These are phyloP conservation scores for Boletus barrowsii DNA, from an alignment of 768 basidiomycete genomes.

Conservation along the genomic window DNA sequence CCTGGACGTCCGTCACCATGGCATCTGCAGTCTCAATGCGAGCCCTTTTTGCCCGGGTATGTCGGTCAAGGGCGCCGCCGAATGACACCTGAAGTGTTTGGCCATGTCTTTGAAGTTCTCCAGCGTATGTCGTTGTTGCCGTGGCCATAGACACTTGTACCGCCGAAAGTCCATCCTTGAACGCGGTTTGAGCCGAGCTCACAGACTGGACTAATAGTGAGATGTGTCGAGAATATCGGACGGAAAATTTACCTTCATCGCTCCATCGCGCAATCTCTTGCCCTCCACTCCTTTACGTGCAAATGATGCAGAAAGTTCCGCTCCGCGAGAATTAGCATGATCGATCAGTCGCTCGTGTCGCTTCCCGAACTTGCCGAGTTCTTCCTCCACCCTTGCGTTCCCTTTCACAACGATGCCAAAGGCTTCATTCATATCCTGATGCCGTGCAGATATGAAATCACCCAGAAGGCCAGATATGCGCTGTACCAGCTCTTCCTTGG, in stretches of 20 bases:
- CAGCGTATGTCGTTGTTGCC: slow-evolving; percentile 50
- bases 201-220: slow-evolving; percentile 38
- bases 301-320: slow-evolving; percentile 39
- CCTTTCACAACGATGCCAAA: slow-evolving; percentile 51
- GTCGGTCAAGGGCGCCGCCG: slow-evolving; percentile 57
- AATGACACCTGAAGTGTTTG: slow-evolving; percentile 44
- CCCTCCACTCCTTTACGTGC: slow-evolving; percentile 48
- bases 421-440: slow-evolving; percentile 59
- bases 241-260: slow-evolving; percentile 49
- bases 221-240: background rate
- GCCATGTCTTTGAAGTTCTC: slow-evolving; percentile 48
- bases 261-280: slow-evolving; percentile 54
- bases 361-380: slow-evolving; percentile 44
- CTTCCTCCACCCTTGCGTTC: slow-evolving; percentile 54
- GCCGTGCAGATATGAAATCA: slow-evolving; percentile 66
- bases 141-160: slow-evolving; percentile 44
- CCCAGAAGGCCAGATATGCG: slow-evolving; percentile 70
- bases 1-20: slow-evolving; percentile 48
- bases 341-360: slow-evolving; percentile 49
- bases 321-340: slow-evolving; percentile 39
- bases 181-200: slow-evolving; percentile 35
- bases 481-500: slow-evolving; percentile 72
- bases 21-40: slow-evolving; percentile 57
- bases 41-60: slow-evolving; percentile 62
- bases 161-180: slow-evolving; percentile 42